These are phyloP conservation scores for Umbelopsis sp. DNA, from an alignment of 192 early-diverging fungal genomes.

Conservation along the genomic window DNA sequence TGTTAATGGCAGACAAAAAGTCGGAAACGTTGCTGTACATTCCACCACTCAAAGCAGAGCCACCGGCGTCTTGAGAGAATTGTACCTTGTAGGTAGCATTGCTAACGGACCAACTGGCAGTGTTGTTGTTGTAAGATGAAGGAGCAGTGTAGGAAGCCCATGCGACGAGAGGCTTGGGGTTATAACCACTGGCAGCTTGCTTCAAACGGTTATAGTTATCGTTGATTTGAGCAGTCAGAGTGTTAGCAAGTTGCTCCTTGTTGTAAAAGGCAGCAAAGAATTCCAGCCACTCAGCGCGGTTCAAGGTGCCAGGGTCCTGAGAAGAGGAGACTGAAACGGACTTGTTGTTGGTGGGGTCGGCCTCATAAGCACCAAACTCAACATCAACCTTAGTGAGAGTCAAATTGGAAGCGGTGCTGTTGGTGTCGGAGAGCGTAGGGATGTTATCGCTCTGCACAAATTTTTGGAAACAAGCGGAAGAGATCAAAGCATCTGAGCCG, in stretches of 20 bases:
- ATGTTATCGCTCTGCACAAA: conserved; percentile 26
- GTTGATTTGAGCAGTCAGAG: conserved; percentile 46
- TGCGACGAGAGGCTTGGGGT: conserved; percentile 55
- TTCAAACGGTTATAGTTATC: conserved; percentile 64
- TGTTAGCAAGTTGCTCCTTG: conserved; percentile 54
- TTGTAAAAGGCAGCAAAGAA: conserved; percentile 73
- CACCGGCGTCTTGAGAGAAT: conserved; percentile 67
- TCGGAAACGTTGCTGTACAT: conserved; percentile 40
- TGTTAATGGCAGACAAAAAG: conserved; percentile 54
- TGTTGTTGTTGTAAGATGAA: conserved; percentile 68
- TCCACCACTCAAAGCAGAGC: conserved; percentile 28
- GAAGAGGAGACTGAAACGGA: conserved; percentile 52
- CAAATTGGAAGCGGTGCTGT: conserved; percentile 48
- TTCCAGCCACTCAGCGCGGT: conserved; percentile 62
- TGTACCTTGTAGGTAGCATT: conserved; percentile 60
- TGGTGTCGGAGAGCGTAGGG: conserved; percentile 41
- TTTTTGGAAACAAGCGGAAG: conserved; percentile 55
- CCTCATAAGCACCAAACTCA: conserved; percentile 42
- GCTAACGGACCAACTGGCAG: conserved; percentile 62
- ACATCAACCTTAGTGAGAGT: conserved; percentile 53
- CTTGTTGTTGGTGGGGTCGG: conserved; percentile 47
- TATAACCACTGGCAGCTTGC: conserved; percentile 32
- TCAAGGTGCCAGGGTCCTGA: conserved; percentile 50
- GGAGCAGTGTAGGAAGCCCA: conserved; percentile 66
- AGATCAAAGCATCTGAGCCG: conserved; percentile 40